phyloP scores from a whole-genome alignment of 768 basidiomycete species.

The Xerocomellus chrysenteron region DNA sequence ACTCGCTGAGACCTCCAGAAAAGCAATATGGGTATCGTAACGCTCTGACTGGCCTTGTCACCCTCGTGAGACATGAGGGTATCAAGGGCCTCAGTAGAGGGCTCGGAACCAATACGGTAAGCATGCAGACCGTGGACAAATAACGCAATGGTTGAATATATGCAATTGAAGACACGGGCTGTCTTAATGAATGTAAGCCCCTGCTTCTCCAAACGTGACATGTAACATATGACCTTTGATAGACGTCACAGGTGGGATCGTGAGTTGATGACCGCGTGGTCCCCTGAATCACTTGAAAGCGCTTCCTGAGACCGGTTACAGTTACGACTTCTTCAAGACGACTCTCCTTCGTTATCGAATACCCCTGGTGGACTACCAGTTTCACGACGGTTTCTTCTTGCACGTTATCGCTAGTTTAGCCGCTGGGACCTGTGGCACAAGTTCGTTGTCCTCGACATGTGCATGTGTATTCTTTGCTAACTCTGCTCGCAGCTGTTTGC shows the following conservation, averaged over 20 bases:
- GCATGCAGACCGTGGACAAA: constrained; percentile 20
- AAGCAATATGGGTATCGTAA: constrained; percentile 78
- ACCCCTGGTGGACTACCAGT: constrained; percentile 57
- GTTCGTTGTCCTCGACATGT: constrained; percentile 40
- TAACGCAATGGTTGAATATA: constrained; percentile 8
- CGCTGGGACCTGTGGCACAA: constrained; percentile 77
- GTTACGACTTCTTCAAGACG: constrained; percentile 77
- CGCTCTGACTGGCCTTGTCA: constrained; percentile 69
- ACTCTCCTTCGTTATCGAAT: constrained; percentile 50
- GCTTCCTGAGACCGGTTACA: constrained; percentile 27
- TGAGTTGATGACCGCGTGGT: constrained; percentile 39
- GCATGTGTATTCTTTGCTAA: background rate
- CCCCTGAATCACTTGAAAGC: background rate
- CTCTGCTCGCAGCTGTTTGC: constrained; percentile 55
- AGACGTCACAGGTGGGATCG: constrained; percentile 86
- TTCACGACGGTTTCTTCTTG: constrained; percentile 64
- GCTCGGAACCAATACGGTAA: constrained; percentile 73
- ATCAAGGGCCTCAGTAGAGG: constrained; percentile 67
- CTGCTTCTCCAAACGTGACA: background rate
- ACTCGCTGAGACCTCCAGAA: constrained; percentile 70
- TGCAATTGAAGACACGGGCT: constrained; percentile 48
- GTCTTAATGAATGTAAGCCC: constrained; percentile 70
- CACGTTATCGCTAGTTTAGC: constrained; percentile 66
- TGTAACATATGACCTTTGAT: constrained; percentile 8
- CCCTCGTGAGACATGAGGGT: constrained; percentile 68